These are phyloP conservation scores for Cydonia oblonga DNA, from an alignment of 331 rosid species.

Conservation along the genomic window DNA sequence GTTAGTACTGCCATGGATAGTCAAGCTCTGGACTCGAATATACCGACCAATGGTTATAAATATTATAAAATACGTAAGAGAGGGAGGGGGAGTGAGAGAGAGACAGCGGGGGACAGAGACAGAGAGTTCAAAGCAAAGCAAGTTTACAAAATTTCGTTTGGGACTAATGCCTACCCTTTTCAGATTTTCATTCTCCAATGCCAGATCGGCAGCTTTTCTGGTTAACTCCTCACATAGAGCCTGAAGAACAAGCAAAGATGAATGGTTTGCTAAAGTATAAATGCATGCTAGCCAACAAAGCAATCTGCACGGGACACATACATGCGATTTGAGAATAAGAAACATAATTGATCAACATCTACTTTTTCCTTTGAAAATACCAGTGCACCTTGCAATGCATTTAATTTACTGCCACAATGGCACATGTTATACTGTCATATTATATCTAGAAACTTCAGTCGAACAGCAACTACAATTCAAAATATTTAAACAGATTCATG, in stretches of 20 bases:
- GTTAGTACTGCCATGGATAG: neutral
- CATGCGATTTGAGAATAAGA: neutral
- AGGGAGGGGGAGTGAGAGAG: too few species aligned
- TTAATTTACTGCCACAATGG: neutral
- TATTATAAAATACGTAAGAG: too few species aligned
- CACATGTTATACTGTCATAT: neutral
- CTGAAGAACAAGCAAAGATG: constrained; percentile 27
- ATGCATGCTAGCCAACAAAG: neutral
- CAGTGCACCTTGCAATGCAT: neutral
- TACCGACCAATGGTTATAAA: neutral
- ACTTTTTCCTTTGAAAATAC: neutral
- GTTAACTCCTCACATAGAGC: constrained; percentile 79
- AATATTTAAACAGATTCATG: neutral
- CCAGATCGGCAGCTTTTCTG: constrained; percentile 64
- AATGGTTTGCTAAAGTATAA: neutral
- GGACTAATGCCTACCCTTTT: constrained; percentile 45
- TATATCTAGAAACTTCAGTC: neutral
- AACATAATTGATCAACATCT: neutral
- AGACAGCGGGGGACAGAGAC: too few species aligned
- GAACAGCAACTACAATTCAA: neutral
- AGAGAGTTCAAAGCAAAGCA: neutral
- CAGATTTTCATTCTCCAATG: constrained; percentile 60
- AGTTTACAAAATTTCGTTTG: constrained; percentile 8
- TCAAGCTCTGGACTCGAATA: neutral
- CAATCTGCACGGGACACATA: neutral